Base-by-base conservation (phyloP, 306 rosid genomes). In the Dryas drummondii region DNA sequence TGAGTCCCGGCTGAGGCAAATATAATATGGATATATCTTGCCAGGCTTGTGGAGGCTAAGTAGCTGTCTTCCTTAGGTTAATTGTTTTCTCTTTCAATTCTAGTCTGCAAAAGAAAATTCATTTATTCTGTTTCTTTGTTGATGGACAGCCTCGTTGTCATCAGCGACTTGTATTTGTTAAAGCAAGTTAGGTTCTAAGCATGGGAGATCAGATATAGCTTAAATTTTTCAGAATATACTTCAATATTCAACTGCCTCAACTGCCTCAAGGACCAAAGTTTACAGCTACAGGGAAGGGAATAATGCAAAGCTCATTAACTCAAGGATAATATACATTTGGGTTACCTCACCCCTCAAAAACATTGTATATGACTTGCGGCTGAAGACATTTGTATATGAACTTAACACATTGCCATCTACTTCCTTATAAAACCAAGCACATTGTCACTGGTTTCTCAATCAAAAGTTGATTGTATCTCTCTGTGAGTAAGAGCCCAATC, bases 111-210 rank as follows among this genome's bases (percentile, higher is more conserved):
- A 62, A 15, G 26, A 64, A 54, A 22, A 71, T 46, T 64, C 19
- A 12, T 79, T 60, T 66, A 3, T 45, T 13, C 54, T 45, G 12
- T 62, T 71, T 65, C 61, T 78, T 57, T 82, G 77, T 62, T 46
- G 72, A 80, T 84, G 73, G 55, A 77, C 93, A 94, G 98, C 86
- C 62, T 74, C 85, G 16, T 78, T 84, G 63, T 70, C 91, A 63
- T 60, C 84, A n/a, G 88, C 71, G 32, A 80, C 87, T 56, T 87
- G 96, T 59, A 22, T 22, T 22, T 22, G 22, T 22, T 22, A 22
- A 22, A 22, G 22, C 22, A 22, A 22, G 22, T 22, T 22, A 22
- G 22, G 22, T 22, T 22, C 22, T 22, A 22, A 22, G 22, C 22
- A 22, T 22, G 22, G 22, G 22, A 22, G 22, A 22, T 22, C 22